Base-by-base conservation (phyloP, 2,329 filamentous ascomycete species). In the Alternaria arborescens region DNA sequence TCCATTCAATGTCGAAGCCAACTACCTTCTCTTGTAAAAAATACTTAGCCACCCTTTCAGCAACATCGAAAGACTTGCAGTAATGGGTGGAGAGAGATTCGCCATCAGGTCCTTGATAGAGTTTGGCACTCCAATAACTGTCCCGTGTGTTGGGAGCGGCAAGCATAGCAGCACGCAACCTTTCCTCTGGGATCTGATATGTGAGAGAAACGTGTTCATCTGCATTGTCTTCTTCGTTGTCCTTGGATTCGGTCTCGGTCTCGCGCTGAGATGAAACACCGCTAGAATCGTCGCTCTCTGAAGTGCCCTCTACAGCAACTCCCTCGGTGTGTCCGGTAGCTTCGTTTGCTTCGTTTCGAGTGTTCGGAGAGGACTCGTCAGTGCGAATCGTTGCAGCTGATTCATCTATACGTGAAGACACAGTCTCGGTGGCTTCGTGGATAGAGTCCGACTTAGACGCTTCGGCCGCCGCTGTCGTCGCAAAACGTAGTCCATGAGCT, bases 1-100 rank as follows among this genome's bases (percentile, higher is more conserved):
- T 90, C 94, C 94, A 97, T 80, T 97, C 94, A 48, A 97, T 84
- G 71, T 97, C 94, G 64, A 97, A 93, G 0, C 94, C 94, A n/a
- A 97, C 75, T 4, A 95, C 80, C 50, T 87, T 84, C 71, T 94
- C 88, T 18, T 85, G 69, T 46, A 88, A 68, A 69, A 97, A 97
- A 60, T 91, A 84, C 59, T 86, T 79, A n/a, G 86, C 81, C 8
- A 91, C 87, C 7, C 83, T 80, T 75, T 97, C 92, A 46, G 90
- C 89, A 3, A 87, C 87, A 38, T 88, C 82, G 38, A 84, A 84
- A 61, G 82, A 89, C 46, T 81, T 87, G 80, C 93, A 97, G 75
- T 97, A 97, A 75, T 96, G 91, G 1, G 94, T 87, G 54, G 83
- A 86, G 46, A 92, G 85, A 55, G 83, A 85, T 46, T 86, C 76